phyloP scores from a whole-genome alignment of 805 yeast genomes.

The Teunomyces panamensis region DNA sequence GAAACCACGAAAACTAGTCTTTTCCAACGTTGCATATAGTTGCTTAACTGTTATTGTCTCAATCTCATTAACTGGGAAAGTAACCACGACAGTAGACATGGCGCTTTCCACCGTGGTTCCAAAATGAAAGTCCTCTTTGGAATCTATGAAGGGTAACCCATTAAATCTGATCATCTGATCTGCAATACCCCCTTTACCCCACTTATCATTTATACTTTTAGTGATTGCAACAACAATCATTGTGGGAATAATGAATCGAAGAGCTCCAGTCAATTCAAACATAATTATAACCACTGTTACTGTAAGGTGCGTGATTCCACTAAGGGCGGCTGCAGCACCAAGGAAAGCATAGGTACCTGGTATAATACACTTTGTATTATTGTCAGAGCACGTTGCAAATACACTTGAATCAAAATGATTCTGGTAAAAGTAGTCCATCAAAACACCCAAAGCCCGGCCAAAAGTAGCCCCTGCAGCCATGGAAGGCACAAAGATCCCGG shows the following conservation, averaged over 20 bases:
- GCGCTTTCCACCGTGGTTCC: slow-evolving; percentile 49
- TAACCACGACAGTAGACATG: slow-evolving; percentile 49
- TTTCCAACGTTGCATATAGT: slow-evolving; percentile 29
- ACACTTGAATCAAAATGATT: slow-evolving; percentile 33
- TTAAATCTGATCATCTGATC: slow-evolving; percentile 90
- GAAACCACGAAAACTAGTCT: slow-evolving; percentile 43
- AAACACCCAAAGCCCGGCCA: slow-evolving; percentile 81
- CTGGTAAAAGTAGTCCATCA: slow-evolving; percentile 48
- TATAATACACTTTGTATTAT: slow-evolving; percentile 57
- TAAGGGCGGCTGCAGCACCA: slow-evolving; percentile 93
- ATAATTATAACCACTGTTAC: slow-evolving; percentile 86
- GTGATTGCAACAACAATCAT: slow-evolving; percentile 95
- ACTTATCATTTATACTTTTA: slow-evolving; percentile 68
- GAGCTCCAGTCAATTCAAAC: slow-evolving; percentile 90
- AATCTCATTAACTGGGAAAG: slow-evolving; percentile 35
- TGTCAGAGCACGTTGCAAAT: slow-evolving; percentile 28
- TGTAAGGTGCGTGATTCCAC: slow-evolving; percentile 92
- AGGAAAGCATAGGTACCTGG: slow-evolving; percentile 94
- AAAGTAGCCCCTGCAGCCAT: slow-evolving; percentile 96
- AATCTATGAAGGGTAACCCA: slow-evolving; percentile 79
- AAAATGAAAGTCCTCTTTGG: slow-evolving; percentile 65
- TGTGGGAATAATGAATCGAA: slow-evolving; percentile 86
- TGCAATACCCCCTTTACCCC: slow-evolving; percentile 86
- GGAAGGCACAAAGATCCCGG: slow-evolving; percentile 96
- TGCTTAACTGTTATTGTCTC: slow-evolving; percentile 27